Evolutionary conservation across 2,329 filamentous ascomycete species (phyloP), one percentile per base, ranked within the genome.

Genomic region (Zopfia rhizophila): DNA sequence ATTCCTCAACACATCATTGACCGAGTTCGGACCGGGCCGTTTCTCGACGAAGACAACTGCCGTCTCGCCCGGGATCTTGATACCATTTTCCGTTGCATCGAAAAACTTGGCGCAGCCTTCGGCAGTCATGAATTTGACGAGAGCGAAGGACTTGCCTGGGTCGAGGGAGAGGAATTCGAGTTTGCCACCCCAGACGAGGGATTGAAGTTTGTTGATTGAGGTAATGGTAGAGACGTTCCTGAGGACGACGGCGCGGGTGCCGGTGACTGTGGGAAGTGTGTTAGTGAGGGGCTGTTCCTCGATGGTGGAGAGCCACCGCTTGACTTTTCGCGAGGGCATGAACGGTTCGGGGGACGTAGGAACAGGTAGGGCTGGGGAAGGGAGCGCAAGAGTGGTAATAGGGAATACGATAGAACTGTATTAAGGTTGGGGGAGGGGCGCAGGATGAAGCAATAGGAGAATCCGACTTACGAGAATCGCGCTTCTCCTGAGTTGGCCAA

Each of bases 1-100:
- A 25, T 70, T 70, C 5, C 63, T 61, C 13, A 80, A 62, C 21
- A 74, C 61, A 7, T 74, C 73, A 44, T 74, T 74, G 46, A 74
- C 58, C 3, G 67, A 69, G 31, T 58, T 61, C 2, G 62, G 63
- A 0, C 53, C 59, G 3, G 55, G 47, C 13, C 51, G 42, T 32
- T 55, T 53, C 44, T 72, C 61, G 3, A 72, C 67, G 12, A 61
- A 60, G 22, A 72, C 38, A 3, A 68, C 13, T 1, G 44, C 36
- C 21, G 53, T 59, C 6, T 53, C 45, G 1, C 51, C 57, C 1
- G 55, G 53, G 2, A 61, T 23, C 23, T 57, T 46, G 19, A 73
- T 66, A 3, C 70, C 70, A 30, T 73, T 72, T 10, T 56, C 52
- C 0, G 71, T 73, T 1, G 55, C 65, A 7, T 61, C 42, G 38